phyloP scores from a whole-genome alignment of 2,329 filamentous ascomycete genomes.

The Clonostachys rosea region DNA sequence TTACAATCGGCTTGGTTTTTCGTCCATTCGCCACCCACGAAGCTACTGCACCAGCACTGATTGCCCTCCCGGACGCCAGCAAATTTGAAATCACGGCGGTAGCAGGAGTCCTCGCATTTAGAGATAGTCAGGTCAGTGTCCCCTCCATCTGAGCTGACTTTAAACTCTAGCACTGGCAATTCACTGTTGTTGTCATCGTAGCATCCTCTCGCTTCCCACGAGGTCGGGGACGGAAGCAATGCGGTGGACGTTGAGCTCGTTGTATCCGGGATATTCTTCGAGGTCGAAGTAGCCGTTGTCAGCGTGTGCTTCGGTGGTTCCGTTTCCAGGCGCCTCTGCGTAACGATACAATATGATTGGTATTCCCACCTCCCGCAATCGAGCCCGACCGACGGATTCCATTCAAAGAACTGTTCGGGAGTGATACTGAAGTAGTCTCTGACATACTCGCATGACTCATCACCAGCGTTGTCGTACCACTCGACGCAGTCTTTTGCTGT shows the following conservation, averaged over 20 bases:
- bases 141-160: conserved; percentile 12
- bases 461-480: conserved; percentile 3
- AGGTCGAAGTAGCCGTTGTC: conserved; percentile 3
- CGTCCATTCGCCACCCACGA: conserved; percentile 5
- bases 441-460: conserved; percentile 3
- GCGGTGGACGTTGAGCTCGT: background rate
- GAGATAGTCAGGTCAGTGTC: conserved; percentile 17
- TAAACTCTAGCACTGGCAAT: conserved; percentile 18
- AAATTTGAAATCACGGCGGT: conserved; percentile 4
- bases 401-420: conserved; percentile 5
- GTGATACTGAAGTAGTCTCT: conserved; percentile 2
- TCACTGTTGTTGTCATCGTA: conserved; percentile 23
- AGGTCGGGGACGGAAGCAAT: conserved; percentile 7
- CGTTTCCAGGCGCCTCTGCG: conserved; percentile 1
- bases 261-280: background rate
- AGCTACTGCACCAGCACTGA: conserved; percentile 10
- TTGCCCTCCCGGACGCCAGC: conserved; percentile 9
- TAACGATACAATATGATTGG: conserved; percentile 9
- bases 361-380: conserved; percentile 7
- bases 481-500: conserved; percentile 4
- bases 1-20: conserved; percentile 6
- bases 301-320: conserved; percentile 4
- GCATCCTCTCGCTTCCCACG: conserved; percentile 23
- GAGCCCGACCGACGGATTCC: conserved; percentile 10
- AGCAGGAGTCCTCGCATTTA: conserved; percentile 26